A percentile compares a stretch with the other conserved stretches of the same genome.
These are phyloP conservation scores for Pichia membranifaciens DNA, from an alignment of 805 yeast genomes.

Conservation along the genomic window DNA sequence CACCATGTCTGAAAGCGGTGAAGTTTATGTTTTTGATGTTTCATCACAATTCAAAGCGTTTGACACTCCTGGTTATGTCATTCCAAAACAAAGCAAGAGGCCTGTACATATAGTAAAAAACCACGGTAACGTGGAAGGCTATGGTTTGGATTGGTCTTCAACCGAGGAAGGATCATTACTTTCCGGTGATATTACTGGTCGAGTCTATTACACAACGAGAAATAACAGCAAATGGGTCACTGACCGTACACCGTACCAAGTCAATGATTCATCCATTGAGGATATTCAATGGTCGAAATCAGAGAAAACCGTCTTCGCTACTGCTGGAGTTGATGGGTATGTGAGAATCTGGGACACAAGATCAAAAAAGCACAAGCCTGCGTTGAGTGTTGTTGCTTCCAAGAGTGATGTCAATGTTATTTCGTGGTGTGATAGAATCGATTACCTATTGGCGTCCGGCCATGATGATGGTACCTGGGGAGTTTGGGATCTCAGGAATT, in stretches of 20 bases:
- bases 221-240: slow-evolving; percentile 78
- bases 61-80: slow-evolving; percentile 78
- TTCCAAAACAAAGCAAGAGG: slow-evolving; percentile 70
- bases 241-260: slow-evolving; percentile 72
- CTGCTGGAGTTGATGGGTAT: slow-evolving; percentile 87
- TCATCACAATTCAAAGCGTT: slow-evolving; percentile 76
- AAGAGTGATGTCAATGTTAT: slow-evolving; percentile 85
- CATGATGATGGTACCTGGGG: slow-evolving; percentile 98
- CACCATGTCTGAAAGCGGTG: slow-evolving; percentile 84
- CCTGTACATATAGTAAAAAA: slow-evolving; percentile 75
- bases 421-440: slow-evolving; percentile 88
- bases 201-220: slow-evolving; percentile 72
- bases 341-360: slow-evolving; percentile 96
- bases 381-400: slow-evolving; percentile 77
- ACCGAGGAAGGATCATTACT: slow-evolving; percentile 73
- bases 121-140: slow-evolving; percentile 97
- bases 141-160: slow-evolving; percentile 96
- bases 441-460: slow-evolving; percentile 86
- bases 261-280: slow-evolving; percentile 75
- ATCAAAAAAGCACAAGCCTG: slow-evolving; percentile 86
- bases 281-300: slow-evolving; percentile 95
- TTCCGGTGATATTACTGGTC: slow-evolving; percentile 85
- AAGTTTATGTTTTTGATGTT: slow-evolving; percentile 78
- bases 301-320: slow-evolving; percentile 91
- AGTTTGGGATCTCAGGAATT: slow-evolving; percentile 92